Evolutionary conservation across 1,284 basidiomycete genomes (phyloP), one percentile per base, ranked within the genome.

Genomic region (Trametes hirsuta): DNA sequence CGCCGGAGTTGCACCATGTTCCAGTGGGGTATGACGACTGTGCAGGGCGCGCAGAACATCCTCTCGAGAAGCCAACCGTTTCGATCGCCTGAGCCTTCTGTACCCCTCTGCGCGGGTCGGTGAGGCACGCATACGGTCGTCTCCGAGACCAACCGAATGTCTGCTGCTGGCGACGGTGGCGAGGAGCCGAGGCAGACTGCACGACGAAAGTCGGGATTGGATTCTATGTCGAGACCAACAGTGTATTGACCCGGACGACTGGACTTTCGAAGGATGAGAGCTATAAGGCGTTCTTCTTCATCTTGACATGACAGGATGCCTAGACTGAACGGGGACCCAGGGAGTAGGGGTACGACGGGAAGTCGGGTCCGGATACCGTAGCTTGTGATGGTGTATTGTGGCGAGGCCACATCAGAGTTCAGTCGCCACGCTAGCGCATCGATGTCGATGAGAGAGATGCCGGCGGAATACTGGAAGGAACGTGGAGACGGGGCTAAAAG

Each of bases 321-420:
- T 2, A 55, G 46, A 12, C 5, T 44, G 30, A 24, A 24, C 6
- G 15, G 14, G 21, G 12, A 6, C 18, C 14, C 15, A 9, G 9
- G 12, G 15, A 35, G 21, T 4, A 11, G 5, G 8, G 30, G 15
- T 1, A 55, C 25, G 18, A 47, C 18, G 14, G 55, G 55, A 24
- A 57, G 34, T 21, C 40, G 40, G 14, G 36, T 25, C n/a, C 39
- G 30, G 6, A 57, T 24, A 4, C 47, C 55, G 11, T 45, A 50
- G 48, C 48, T 57, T 3, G 55, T 57, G 18, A 50, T 22, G 9
- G 37, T 37, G 35, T 57, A 57, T 9, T 57, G 47, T 2, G 55
- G 55, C 2, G 47, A 10, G 8, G 45, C 15, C 18, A 18, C 3
- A 47, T 3, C 22, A 12, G 24, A 24, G 36, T 9, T 5, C 15